A percentile compares a stretch with the other conserved stretches of the same genome.
These are phyloP conservation scores for Shiraia bambusicola DNA, from an alignment of 2,329 filamentous ascomycete genomes.

Conservation along the genomic window DNA sequence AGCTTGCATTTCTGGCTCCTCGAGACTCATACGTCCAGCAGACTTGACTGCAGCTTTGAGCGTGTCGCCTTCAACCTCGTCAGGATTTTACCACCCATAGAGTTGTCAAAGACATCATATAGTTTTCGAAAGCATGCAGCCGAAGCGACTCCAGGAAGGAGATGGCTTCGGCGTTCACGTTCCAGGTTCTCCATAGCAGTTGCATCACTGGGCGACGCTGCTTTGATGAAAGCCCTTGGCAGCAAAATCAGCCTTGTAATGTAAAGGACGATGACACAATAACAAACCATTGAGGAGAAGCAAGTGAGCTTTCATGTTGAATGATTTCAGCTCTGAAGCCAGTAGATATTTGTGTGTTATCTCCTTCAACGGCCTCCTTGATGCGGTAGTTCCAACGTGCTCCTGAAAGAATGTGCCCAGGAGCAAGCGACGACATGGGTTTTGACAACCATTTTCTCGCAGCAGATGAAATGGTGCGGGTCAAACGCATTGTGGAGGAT, in stretches of 20 bases:
- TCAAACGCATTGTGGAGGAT: too few relatives aligned
- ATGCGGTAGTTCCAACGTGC: constrained; percentile 17
- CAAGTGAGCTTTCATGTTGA: constrained; percentile 3
- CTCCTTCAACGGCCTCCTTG: constrained; percentile 7
- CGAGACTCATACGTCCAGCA: constrained; percentile 10
- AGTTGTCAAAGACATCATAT: constrained; percentile 17
- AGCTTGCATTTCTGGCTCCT: constrained; percentile 9
- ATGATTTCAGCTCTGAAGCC: constrained; percentile 16
- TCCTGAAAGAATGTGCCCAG: constrained; percentile 9
- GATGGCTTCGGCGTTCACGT: constrained; percentile 10
- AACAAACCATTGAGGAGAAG: constrained; percentile 13
- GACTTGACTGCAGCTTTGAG: constrained; percentile 9
- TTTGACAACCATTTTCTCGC: too few relatives aligned
- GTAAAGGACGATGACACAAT: constrained; percentile 6
- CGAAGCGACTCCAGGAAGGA: constrained; percentile 11
- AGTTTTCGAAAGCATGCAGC: constrained; percentile 13
- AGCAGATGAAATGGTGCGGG: too few relatives aligned
- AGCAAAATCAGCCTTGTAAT: constrained; percentile 7
- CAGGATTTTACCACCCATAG: constrained; percentile 14
- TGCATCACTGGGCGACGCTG: constrained; percentile 8
- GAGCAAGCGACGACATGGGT: constrained; percentile 18
- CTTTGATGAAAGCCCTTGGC: constrained; percentile 18
- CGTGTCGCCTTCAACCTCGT: constrained; percentile 8
- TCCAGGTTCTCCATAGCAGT: constrained; percentile 10
- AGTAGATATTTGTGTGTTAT: constrained; percentile 13